Evolutionary conservation across 345 rosid genomes (phyloP), one percentile per base, ranked within the genome.

Genomic region (Gossypium anomalum): DNA sequence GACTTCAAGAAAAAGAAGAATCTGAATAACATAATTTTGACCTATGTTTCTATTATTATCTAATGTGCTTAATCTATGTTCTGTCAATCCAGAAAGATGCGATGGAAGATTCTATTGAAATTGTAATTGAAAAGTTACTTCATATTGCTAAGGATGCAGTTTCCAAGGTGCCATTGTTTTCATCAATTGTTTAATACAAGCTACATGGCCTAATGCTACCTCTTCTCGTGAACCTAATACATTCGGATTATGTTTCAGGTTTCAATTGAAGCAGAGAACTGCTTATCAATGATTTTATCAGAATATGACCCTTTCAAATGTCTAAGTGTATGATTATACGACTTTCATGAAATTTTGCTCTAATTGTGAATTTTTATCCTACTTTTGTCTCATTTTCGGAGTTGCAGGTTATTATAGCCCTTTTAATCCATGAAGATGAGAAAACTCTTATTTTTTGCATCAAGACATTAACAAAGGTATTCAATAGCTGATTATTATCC

Each of bases 261-360:
- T 73, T 78, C 87, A 49, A 77, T 64, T 73, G 85, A 84, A 65
- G 90, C 85, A 20, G 92, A 88, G 76, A 81, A 83, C 48, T 82
- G 92, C 82, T 79, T 88, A 74, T 80, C 78, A 29, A 34, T 73
- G 51, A 68, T 87, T 43, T 73, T 83, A 77, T 80, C 85, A 27
- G 80, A 83, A 55, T 87, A 87, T 77, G 87, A 86, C 65, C 89
- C 89, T 61, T 84, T 82, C 78, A 75, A 84, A 83, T 85, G 90
- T 79, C 80, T 88, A 52, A 85, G 84, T 75, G 92, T 88, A 86
- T 11, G 85, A 66, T 38, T 29, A 16, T 55, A 23, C 43, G 65
- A 45, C 58, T 56, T 34, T 23, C 62, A 16, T 29, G 23, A 23
- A 3, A 3, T 9, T 41, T 56, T 15, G 44, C 71, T 34, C 8